Evolutionary conservation across 108 stramenopile species (phyloP), one percentile per base, ranked within the genome.

Genomic region (Discostella pseudostelligera): DNA sequence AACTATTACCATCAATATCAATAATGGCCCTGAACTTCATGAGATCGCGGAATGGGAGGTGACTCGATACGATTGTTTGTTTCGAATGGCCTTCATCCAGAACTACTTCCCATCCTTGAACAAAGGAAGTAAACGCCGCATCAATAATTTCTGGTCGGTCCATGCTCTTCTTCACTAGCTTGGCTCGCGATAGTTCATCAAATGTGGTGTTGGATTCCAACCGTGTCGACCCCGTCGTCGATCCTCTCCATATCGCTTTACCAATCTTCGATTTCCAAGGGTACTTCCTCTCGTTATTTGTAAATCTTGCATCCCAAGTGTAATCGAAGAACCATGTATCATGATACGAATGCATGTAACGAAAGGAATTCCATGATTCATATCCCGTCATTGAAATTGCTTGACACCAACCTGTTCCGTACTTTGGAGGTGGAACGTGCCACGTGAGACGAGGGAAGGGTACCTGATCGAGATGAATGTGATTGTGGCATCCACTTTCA

Each of bases 1-100:
- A 81, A 12, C 45, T 17, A 53, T 76, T 72, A 13, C 80, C 80
- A 53, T 81, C 80, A 44, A 76, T 47, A 37, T 81, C 80, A 46
- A 81, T 56, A 12, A 81, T 45, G 0, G 75, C 80, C n/a, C 40
- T 26, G 44, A 66, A 81, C 36, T 62, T 61, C 65, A 43, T 39
- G 2, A 24, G 40, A 42, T 66, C 54, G 7, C 43, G 28, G 26
- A 54, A 54, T 26, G 53, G 53, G 6, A 54, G 29, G 0, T n/a
- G 2, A 35, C 12, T 36, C 12, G 53, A 22, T 16, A 16, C 53
- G 1, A 54, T 54, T 29, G 53, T 54, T 54, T 54, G 29, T 3
- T 54, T 54, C 53, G 13, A 14, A 13, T 32, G 32, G 0, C 32
- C 26, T 25, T 36, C n/a, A n/a, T n/a, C 32, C 49, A 11, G 32